phyloP scores from a whole-genome alignment of 495 filamentous ascomycete genomes.

The Penicillium diatomitis region DNA sequence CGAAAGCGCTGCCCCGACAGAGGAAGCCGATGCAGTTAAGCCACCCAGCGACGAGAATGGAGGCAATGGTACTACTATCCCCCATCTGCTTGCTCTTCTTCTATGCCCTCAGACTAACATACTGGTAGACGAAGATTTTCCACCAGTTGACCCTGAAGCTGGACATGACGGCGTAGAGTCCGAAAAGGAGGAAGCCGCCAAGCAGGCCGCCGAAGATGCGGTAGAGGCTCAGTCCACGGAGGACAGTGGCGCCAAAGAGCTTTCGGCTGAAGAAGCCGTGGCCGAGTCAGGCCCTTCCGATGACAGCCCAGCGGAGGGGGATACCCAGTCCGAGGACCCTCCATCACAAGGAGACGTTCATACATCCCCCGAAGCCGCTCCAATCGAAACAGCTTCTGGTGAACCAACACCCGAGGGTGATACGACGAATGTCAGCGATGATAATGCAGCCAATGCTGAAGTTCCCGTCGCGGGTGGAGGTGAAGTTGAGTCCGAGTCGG shows the following conservation, averaged over 20 bases:
- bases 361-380: conserved; percentile 2
- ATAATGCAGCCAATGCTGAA: conserved; percentile 2
- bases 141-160: conserved; percentile 19
- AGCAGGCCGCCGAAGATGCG: conserved; percentile 18
- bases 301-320: too few relatives aligned
- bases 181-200: conserved; percentile 20
- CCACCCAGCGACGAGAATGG: conserved; percentile 3
- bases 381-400: neutral
- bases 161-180: conserved; percentile 24
- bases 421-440: too few relatives aligned
- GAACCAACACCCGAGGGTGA: neutral
- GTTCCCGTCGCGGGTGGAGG: neutral
- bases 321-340: neutral
- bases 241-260: conserved; percentile 1
- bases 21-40: conserved; percentile 7
- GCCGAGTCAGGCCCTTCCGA: neutral
- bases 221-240: conserved; percentile 9
- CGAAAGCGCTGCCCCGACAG: conserved; percentile 6
- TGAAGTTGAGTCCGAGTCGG: neutral
- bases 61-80: conserved; percentile 13
- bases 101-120: neutral
- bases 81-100: neutral
- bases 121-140: conserved; percentile 21
- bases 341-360: neutral
- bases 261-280: neutral